Base-by-base conservation (phyloP, 441 rosid species). In the Geranium incanum region DNA sequence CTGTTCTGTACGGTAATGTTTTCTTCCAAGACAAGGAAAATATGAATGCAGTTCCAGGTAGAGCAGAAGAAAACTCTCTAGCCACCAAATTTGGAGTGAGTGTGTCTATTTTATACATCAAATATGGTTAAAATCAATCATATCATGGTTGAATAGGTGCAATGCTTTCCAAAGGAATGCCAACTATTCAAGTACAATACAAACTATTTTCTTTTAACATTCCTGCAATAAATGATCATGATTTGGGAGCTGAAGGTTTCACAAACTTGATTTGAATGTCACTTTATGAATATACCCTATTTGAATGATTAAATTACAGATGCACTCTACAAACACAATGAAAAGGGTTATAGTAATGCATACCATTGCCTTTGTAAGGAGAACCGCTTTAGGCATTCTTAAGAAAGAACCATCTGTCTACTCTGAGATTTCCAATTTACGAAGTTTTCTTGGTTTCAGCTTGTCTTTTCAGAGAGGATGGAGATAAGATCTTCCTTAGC, bases 401-500 rank as follows among this genome's bases (percentile, higher is more conserved):
- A 50, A 50, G 57, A n/a, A 5, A 50, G 18, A 50, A 1, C 15
- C 57, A 48, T 19, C 36, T 62, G 50, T 28, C 36, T 37, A 50
- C 6, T n/a, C n/a, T 5, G 60, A 52, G 13, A 52, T 52, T 52
- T 52, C 60, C 4, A 15, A n/a, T 36, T 33, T 18, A 11, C 36
- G 7, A 57, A 63, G 11, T 36, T 6, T 13, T 0, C 33, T 43
- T 4, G 50, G 65, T 43, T 63, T 81, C 80, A 78, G 75, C 81
- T 68, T 71, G 83, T 79, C 81, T 88, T 91, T 79, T 85, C 84
- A 0, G 87, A 80, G 66, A 93, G 71, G 67, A 81, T 69, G 0
- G 86, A 80, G 62, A 87, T 68, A 1, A 92, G 87, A 74, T 89
- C 93, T 48, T 71, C 82, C 37, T 77, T 81, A 52, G 97, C 97